Evolutionary conservation across 2,329 filamentous ascomycete genomes (phyloP), one percentile per base, ranked within the genome.

Genomic region (Gaeumannomyces sp.): DNA sequence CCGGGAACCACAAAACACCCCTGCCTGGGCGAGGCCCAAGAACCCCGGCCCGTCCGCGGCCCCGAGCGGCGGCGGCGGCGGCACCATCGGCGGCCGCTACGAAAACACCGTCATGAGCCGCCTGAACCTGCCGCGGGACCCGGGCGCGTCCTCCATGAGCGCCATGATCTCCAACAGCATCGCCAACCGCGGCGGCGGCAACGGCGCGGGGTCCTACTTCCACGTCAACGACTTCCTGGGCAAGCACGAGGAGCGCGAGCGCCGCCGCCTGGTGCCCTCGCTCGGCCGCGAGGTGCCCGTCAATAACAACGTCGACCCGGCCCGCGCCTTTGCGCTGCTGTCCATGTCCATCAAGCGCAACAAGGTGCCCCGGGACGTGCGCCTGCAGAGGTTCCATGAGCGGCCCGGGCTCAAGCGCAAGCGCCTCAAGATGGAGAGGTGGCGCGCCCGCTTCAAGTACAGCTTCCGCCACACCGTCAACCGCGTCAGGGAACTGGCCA

Each of bases 331-430:
- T 56, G 71, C 72, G 45, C 65, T 79, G 7, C 73, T 85, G 4
- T 72, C 77, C 57, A 70, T 70, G 56, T 71, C 80, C 62, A 72
- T 78, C 38, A 67, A 69, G 6, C 70, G 73, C 71, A 93, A 94
- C 72, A 80, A 76, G 59, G 78, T 95, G 62, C 80, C 76, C 69
- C 65, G 61, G 3, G 87, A 92, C 70, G 80, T 80, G 64, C 74
- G 76, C 27, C 74, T 71, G 68, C 91, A 95, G 77, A 80, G 81
- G 68, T 91, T 86, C 71, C 89, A 96, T 75, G 91, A 95, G 80
- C 79, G 92, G 60, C 83, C 83, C 0, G 92, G 91, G 2, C 71
- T 92, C 71, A 92, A 90, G 83, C 83, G 88, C 76, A 96, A 95
- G 85, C 84, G 91, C 71, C 76, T 92, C 70, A 80, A 79, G 74